These are phyloP conservation scores for Vigna nakashimae DNA, from an alignment of 306 rosid species.

Conservation along the genomic window DNA sequence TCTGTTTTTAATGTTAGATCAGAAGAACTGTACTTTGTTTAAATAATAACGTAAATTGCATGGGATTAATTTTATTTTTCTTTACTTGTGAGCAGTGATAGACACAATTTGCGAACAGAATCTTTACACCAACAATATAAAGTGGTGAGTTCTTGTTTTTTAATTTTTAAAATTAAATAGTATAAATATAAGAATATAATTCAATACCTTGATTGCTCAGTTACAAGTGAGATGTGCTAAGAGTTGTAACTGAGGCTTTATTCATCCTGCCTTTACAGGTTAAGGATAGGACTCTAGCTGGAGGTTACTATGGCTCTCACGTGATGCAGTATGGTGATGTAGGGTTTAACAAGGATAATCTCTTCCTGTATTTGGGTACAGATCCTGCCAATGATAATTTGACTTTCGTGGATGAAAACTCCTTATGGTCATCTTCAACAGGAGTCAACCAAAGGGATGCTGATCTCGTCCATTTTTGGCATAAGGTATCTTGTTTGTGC, in stretches of 20 bases:
- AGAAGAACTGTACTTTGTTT: not conserved
- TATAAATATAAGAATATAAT: not conserved
- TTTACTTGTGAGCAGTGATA: slow-evolving; percentile 67
- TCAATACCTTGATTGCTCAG: slow-evolving; percentile 26
- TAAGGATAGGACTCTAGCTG: slow-evolving; percentile 70
- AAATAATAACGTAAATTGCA: not conserved
- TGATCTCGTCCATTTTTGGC: slow-evolving; percentile 96
- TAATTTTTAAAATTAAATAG: not conserved
- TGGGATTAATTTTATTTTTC: slow-evolving; percentile 34
- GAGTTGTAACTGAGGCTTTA: slow-evolving; percentile 14
- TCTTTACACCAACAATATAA: slow-evolving; percentile 84
- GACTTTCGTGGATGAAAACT: slow-evolving; percentile 72
- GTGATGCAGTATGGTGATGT: slow-evolving; percentile 96
- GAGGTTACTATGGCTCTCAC: slow-evolving; percentile 72
- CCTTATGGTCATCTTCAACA: slow-evolving; percentile 64
- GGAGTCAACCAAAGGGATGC: slow-evolving; percentile 92
- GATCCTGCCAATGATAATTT: slow-evolving; percentile 91
- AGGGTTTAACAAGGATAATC: slow-evolving; percentile 53
- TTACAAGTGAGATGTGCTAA: slow-evolving; percentile 18
- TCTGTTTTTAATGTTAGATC: slow-evolving; percentile 4
- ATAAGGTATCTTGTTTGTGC: slow-evolving; percentile 61
- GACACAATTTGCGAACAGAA: slow-evolving; percentile 81
- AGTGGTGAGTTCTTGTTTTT: slow-evolving; percentile 63
- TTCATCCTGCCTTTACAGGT: slow-evolving; percentile 60
- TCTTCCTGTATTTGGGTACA: slow-evolving; percentile 76